These are phyloP conservation scores for Xylaria castorea DNA, from an alignment of 495 filamentous ascomycete genomes.

Conservation along the genomic window DNA sequence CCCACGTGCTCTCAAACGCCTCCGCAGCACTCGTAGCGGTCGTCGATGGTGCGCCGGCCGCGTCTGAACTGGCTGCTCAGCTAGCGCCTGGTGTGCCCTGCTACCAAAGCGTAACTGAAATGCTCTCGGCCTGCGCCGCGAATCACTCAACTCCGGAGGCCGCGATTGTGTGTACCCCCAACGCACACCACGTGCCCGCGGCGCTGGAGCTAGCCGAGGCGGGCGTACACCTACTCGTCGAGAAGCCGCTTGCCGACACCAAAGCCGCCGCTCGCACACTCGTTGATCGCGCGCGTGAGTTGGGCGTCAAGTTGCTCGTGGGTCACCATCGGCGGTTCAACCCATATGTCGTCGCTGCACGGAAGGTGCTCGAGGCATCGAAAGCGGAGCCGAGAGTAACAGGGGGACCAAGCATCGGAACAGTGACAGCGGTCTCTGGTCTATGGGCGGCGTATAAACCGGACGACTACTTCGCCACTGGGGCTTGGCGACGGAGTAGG, in stretches of 20 bases:
- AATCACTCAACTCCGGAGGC: conserved; percentile 51
- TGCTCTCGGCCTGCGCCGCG: conserved; percentile 47
- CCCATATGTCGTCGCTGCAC: conserved; percentile 59
- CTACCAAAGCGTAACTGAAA: conserved; percentile 47
- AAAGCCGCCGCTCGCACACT: conserved; percentile 34
- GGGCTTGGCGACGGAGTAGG: conserved; percentile 53
- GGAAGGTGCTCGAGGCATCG: conserved; percentile 45
- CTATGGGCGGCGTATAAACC: conserved; percentile 63
- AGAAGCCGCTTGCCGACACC: conserved; percentile 62
- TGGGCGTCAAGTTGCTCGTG: conserved; percentile 56
- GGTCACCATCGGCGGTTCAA: conserved; percentile 70
- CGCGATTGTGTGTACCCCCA: conserved; percentile 67
- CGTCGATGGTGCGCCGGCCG: conserved; percentile 46
- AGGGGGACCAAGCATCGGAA: conserved; percentile 46
- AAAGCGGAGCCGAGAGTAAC: conserved; percentile 3
- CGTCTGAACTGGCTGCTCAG: conserved; percentile 3
- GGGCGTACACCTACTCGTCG: conserved; percentile 62
- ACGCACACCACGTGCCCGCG: conserved; percentile 61
- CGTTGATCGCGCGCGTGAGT: conserved; percentile 27
- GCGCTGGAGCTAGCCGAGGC: conserved; percentile 56
- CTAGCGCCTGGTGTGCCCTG: conserved; percentile 37
- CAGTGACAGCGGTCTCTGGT: conserved; percentile 60
- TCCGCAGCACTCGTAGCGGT: conserved; percentile 56
- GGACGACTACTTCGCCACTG: conserved; percentile 55
- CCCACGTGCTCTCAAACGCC: conserved; percentile 56